Base-by-base conservation (phyloP, 2,329 filamentous ascomycete species). In the Truncatella angustata region DNA sequence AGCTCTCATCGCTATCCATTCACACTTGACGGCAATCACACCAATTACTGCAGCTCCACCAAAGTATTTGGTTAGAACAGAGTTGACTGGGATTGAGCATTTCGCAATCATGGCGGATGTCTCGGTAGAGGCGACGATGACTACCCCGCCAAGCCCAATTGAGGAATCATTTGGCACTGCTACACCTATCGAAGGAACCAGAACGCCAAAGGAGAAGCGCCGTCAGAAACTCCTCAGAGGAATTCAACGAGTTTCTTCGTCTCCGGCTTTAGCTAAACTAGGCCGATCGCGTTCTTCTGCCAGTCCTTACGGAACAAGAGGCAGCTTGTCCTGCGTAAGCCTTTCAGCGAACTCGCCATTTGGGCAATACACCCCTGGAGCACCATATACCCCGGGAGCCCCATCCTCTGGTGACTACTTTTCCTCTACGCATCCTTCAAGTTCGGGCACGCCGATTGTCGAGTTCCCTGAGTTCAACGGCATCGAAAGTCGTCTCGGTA, bases 161-260 rank as follows among this genome's bases (percentile, higher is more conserved):
- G 44, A 49, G 26, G 53, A 46, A 24, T 37, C 37, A 9, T n/a
- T 23, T 18, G 23, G 35, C 23, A 39, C 32, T 21, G 43, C 32
- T 35, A 46, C 58, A 23, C 57, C 58, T 16, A 51, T 58, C 11
- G 68, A 68, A 32, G 57, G 54, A 35, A 18, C 23, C 9, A 18
- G 12, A 32, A 71, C 70, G 3, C 75, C 74, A 23, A 90, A 87
- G 69, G 75, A 81, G 52, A 91, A 86, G 66, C 81, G 84, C 49
- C 82, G 88, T 43, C 83, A 86, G 61, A 83, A 86, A 54, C 70
- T 96, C 30, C 74, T 95, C 16, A 84, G 85, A 56, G 84, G 86
- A 28, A 78, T 96, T 45, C 87, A 93, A 56, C 86, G 90, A 53
- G 93, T 95, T 63, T 86, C 89, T 10, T 96, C 91, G 0, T 90